Percentiles rank a stretch among this genome's conserved stretches.
These are phyloP conservation scores for Eurotiales sp. DNA, from an alignment of 2,329 filamentous ascomycete genomes.

Conservation along the genomic window DNA sequence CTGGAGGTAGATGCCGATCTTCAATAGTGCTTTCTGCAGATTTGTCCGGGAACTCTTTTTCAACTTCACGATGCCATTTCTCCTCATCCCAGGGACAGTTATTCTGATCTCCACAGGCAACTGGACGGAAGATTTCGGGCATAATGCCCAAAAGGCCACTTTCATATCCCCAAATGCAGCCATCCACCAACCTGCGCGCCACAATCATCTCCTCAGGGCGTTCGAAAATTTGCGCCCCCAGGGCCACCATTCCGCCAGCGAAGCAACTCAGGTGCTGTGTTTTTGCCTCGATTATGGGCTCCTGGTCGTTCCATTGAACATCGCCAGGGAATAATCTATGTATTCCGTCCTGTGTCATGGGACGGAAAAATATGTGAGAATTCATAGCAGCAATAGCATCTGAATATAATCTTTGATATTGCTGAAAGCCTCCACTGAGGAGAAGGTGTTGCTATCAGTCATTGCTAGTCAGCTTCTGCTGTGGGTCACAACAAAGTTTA, in stretches of 20 bases:
- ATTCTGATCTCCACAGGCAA: slow-evolving; percentile 40
- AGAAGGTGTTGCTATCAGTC: slow-evolving; percentile 31
- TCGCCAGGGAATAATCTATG: slow-evolving; percentile 48
- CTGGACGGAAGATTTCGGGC: slow-evolving; percentile 47
- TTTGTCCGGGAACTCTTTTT: not conserved
- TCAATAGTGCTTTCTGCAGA: not conserved
- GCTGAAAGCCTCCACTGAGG: slow-evolving; percentile 39
- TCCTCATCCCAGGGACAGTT: slow-evolving; percentile 38
- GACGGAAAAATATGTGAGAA: slow-evolving; percentile 46
- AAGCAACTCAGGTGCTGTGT: slow-evolving; percentile 54
- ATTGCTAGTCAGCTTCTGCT: no score
- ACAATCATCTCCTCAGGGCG: slow-evolving; percentile 47
- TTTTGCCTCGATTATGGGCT: slow-evolving; percentile 34
- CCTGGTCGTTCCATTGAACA: slow-evolving; percentile 19
- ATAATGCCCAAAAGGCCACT: slow-evolving; percentile 50
- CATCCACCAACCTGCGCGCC: slow-evolving; percentile 50
- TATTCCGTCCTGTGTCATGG: slow-evolving; percentile 44
- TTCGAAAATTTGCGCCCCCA: slow-evolving; percentile 52
- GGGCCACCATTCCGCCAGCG: slow-evolving; percentile 53
- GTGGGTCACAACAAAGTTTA: no score
- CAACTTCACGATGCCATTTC: slow-evolving; percentile 17
- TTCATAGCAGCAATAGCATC: slow-evolving; percentile 40
- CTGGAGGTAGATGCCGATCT: not conserved
- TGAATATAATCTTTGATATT: slow-evolving; percentile 57
- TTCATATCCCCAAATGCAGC: slow-evolving; percentile 55